phyloP scores from a whole-genome alignment of 768 basidiomycete genomes.

The Rickenella mellea region DNA sequence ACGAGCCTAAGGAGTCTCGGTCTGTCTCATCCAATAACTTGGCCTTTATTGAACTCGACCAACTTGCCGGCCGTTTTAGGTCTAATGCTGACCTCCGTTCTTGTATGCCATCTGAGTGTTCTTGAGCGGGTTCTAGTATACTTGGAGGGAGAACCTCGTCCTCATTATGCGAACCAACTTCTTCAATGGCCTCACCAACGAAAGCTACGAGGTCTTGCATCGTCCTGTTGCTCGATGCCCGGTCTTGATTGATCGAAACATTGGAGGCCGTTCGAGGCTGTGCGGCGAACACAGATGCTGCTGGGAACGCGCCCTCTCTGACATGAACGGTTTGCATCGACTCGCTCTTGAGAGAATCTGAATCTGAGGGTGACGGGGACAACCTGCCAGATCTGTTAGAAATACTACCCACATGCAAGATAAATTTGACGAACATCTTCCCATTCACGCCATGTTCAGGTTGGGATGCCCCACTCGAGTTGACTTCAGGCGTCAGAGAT shows the following conservation, averaged over 20 bases:
- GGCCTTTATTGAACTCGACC: neutral
- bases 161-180: constrained; percentile 23
- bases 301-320: constrained; percentile 63
- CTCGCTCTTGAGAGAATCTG: constrained; percentile 1
- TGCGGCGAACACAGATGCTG: constrained; percentile 25
- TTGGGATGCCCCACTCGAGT: no score
- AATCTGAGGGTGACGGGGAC: no score
- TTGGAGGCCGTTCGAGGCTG: constrained; percentile 14
- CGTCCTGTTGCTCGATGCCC: constrained; percentile 13
- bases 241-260: constrained; percentile 15
- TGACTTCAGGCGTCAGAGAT: no score
- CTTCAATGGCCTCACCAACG: constrained; percentile 28
- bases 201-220: constrained; percentile 29
- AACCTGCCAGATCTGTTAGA: constrained; percentile 1
- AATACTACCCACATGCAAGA: no score
- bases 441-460: constrained; percentile 5
- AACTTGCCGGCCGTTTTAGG: neutral
- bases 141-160: constrained; percentile 25
- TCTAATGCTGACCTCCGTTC: neutral
- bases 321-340: constrained; percentile 17
- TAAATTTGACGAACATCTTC: constrained; percentile 11
- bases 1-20: neutral
- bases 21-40: neutral
- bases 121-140: constrained; percentile 30
- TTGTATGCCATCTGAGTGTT: constrained; percentile 3